phyloP scores from a whole-genome alignment of 345 rosid species.

The Pelargonium nanum region DNA sequence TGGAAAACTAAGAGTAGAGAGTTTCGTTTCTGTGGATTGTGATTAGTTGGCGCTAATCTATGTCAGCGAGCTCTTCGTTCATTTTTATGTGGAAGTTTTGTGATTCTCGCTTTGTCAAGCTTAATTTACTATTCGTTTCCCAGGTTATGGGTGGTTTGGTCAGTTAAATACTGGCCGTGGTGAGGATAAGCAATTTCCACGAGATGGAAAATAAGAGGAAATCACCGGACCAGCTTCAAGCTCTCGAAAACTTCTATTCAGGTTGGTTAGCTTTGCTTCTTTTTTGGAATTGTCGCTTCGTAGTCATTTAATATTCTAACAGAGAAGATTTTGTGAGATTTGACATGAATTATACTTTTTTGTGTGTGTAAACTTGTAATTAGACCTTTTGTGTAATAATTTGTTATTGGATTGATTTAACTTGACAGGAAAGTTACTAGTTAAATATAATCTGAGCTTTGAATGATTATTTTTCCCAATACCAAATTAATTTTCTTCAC shows the following conservation, averaged over 20 bases:
- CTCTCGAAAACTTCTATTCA: conserved; percentile 54
- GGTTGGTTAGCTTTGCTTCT: conserved; percentile 20
- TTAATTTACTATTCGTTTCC: background rate
- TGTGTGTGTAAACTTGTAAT: no score
- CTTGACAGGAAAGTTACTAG: no score
- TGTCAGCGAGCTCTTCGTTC: background rate
- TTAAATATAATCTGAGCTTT: no score
- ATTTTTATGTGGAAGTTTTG: background rate
- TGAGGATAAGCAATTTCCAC: conserved; percentile 1
- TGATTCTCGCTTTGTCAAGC: background rate
- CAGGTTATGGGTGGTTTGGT: conserved; percentile 9
- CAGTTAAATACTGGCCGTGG: conserved; percentile 2
- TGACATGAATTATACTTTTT: no score
- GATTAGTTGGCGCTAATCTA: background rate
- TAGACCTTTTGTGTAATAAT: no score
- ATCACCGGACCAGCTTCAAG: conserved; percentile 55
- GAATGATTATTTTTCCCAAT: background rate
- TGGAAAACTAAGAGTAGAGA: background rate
- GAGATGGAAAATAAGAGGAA: conserved; percentile 50
- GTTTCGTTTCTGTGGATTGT: background rate
- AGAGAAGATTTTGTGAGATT: background rate
- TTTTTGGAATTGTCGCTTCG: background rate
- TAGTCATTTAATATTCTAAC: no score
- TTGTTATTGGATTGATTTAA: no score
- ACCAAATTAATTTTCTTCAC: background rate